phyloP scores from a whole-genome alignment of 2,329 filamentous ascomycete genomes.

The Dothistroma septosporum region DNA sequence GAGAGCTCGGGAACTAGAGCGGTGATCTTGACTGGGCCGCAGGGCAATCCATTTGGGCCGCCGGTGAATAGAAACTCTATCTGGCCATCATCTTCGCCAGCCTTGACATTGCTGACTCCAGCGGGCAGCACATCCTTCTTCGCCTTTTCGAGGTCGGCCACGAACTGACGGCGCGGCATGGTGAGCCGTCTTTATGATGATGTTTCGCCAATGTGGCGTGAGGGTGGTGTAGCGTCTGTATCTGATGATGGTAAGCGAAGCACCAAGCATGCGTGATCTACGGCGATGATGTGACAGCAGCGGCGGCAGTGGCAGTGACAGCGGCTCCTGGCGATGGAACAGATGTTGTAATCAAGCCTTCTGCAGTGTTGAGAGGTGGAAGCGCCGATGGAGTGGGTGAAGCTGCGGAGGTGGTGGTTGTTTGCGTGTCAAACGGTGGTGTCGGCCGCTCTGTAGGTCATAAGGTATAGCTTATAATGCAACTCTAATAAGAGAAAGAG shows the following conservation, averaged over 20 bases:
- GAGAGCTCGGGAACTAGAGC: conserved; percentile 49
- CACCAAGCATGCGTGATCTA: neutral
- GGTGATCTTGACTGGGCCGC: conserved; percentile 36
- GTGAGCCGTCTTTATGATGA: conserved; percentile 11
- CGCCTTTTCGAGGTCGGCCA: conserved; percentile 52
- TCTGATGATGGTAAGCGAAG: neutral
- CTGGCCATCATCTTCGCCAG: conserved; percentile 68
- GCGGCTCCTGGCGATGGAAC: neutral
- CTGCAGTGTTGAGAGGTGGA: neutral
- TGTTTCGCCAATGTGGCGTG: neutral
- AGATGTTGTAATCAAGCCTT: neutral
- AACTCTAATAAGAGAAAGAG: neutral
- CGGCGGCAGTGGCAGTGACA: neutral
- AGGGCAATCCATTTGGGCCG: conserved; percentile 14
- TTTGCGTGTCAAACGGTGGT: conserved; percentile 1
- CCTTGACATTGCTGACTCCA: conserved; percentile 53
- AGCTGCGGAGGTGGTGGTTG: neutral
- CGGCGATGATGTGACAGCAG: neutral
- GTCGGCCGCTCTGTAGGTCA: neutral
- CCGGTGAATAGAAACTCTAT: conserved; percentile 57
- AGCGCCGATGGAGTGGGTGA: neutral
- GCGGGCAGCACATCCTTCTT: conserved; percentile 38
- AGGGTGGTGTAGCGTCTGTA: neutral
- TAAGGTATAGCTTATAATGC: neutral
- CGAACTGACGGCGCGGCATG: conserved; percentile 66